Base-by-base conservation (phyloP, 345 rosid species). In the Ceriops zippeliana region DNA sequence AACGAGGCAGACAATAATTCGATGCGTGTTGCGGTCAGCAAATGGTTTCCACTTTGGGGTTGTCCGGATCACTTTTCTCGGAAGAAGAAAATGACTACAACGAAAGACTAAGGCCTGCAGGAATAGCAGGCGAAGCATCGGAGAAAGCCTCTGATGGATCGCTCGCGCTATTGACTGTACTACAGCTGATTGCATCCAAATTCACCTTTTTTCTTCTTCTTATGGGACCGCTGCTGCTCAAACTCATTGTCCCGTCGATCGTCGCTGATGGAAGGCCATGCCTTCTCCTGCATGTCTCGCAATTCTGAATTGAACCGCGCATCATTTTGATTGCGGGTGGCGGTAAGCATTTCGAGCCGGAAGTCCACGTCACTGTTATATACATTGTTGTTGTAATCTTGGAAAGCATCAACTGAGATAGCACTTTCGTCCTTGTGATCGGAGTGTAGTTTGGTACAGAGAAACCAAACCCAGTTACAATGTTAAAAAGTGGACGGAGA, bases 101-200 rank as follows among this genome's bases (percentile, higher is more conserved):
- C 2, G 69, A 63, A 16, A 63, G 57, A 63, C 69, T 57, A 17
- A 42, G 21, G 3, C 32, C 57, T 20, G 57, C 68, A 27, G 63
- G 54, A 19, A 71, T 20, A 51, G 31, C 9, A 52, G 54, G 20
- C 5, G 62, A 31, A 42, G 17, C 49, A 1, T 42, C 19, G 1
- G 49, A 15, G 49, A 13, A 5, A 47, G 61, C 30, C 73, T 35
- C 66, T 13, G 67, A 61, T 4, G 26, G 49, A 34, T 53, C 62
- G 47, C 28, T 42, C 3, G 63, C 3, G 13, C 57, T 30, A 59
- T 58, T 28, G 22, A 7, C 24, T 20, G 3, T n/a, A 20, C 65
- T 37, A 22, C 65, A 17, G 3, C 57, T 16, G 10, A 34, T 11
- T 11, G 1, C 15, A 49, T 47, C 37, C 37, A 15, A 42, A 42